These are phyloP conservation scores for Laburnicola sp. DNA, from an alignment of 2,329 filamentous ascomycete species.

Conservation along the genomic window DNA sequence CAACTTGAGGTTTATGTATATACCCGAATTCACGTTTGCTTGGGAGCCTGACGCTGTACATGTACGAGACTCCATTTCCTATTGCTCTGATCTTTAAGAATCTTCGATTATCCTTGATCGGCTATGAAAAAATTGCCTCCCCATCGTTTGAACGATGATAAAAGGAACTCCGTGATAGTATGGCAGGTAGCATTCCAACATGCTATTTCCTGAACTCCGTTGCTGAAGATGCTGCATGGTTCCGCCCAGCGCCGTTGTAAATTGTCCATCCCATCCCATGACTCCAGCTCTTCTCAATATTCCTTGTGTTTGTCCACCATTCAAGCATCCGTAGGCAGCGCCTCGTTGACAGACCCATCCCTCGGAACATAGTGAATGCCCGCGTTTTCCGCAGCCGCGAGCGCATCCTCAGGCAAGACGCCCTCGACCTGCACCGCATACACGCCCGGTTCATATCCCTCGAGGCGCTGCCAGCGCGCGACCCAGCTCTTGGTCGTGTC, in stretches of 20 bases:
- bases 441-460: conserved; percentile 82
- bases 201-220: conserved; percentile 25
- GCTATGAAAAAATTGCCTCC: no score
- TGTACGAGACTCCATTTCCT: not conserved
- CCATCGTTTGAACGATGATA: not conserved
- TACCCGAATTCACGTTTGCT: conserved; percentile 10
- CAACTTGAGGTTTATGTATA: conserved; percentile 6
- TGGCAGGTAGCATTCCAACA: not conserved
- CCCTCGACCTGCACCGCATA: conserved; percentile 96
- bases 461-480: conserved; percentile 91
- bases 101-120: no score
- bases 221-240: conserved; percentile 27
- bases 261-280: not conserved
- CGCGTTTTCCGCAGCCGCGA: conserved; percentile 59
- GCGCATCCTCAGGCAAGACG: conserved; percentile 63
- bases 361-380: conserved; percentile 63
- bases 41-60: not conserved
- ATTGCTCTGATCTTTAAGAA: no score
- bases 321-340: conserved; percentile 35
- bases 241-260: not conserved
- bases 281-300: not conserved
- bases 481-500: conserved; percentile 90
- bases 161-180: not conserved
- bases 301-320: conserved; percentile 13
- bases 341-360: conserved; percentile 44